Evolutionary conservation across 805 yeast genomes (phyloP).

Genomic region (Lipomyces kockii): DNA sequence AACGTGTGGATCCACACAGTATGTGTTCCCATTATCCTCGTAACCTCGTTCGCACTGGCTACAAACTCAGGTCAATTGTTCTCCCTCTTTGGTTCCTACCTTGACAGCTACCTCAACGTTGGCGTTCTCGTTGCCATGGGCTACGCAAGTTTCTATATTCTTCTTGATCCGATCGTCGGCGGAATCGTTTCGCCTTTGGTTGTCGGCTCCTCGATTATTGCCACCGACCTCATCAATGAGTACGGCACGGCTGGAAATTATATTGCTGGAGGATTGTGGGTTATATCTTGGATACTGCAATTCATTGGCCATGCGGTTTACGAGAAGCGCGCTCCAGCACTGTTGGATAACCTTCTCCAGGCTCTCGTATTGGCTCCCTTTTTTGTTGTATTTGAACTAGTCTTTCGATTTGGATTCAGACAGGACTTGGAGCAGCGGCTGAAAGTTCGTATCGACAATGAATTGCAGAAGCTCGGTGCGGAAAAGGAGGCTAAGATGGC

Average conservation of each 20-base stretch:
- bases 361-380: conserved; percentile 90
- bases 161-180: conserved; percentile 60
- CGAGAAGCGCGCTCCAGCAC: conserved; percentile 85
- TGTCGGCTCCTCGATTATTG: conserved; percentile 40
- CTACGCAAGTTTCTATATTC: conserved; percentile 63
- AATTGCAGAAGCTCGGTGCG: conserved; percentile 41
- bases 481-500: conserved; percentile 22
- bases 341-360: conserved; percentile 79
- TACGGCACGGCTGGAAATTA: conserved; percentile 42
- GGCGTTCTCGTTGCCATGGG: conserved; percentile 54
- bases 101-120: conserved; percentile 46
- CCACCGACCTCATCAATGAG: conserved; percentile 41
- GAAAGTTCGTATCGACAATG: conserved; percentile 50
- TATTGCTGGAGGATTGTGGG: conserved; percentile 52
- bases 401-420: conserved; percentile 69
- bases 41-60: conserved; percentile 55
- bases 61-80: conserved; percentile 42
- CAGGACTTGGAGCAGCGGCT: conserved; percentile 56
- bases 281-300: conserved; percentile 75
- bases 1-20: conserved; percentile 78
- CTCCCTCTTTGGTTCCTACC: conserved; percentile 1
- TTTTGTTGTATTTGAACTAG: conserved; percentile 78
- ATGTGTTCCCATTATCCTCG: conserved; percentile 79
- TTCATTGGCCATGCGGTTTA: conserved; percentile 85
- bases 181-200: conserved; percentile 50